Evolutionary conservation across 345 rosid species (phyloP).

Genomic region (Citropsis articulata): DNA sequence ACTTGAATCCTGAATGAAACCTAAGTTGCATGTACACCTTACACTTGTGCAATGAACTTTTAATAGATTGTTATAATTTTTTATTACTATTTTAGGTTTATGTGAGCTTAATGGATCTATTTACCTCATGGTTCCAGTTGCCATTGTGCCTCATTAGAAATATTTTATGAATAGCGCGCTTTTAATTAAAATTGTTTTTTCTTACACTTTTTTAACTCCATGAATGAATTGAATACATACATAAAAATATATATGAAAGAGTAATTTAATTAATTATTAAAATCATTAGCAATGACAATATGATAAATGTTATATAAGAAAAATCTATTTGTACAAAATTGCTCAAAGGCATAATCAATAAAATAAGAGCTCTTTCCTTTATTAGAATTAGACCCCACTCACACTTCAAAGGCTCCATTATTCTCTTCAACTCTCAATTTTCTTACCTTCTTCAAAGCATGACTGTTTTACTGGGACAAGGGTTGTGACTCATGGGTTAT

Average conservation of each 20-base stretch:
- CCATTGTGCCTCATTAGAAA: not conserved
- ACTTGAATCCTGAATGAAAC: too few species aligned
- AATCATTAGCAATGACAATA: too few species aligned
- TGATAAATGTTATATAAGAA: too few species aligned
- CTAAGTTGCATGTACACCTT: too few species aligned
- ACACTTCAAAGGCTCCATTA: not conserved
- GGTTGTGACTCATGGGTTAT: not conserved
- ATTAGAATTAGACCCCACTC: not conserved
- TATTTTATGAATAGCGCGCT: not conserved
- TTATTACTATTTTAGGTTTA: too few species aligned
- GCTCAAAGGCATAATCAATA: not conserved
- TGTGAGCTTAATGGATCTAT: not conserved
- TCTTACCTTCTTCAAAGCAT: not conserved
- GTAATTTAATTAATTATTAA: too few species aligned
- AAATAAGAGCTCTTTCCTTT: not conserved
- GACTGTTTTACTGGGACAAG: conserved; percentile 10
- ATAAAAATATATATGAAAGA: too few species aligned
- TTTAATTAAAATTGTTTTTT: not conserved
- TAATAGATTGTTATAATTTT: too few species aligned
- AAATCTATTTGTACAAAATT: too few species aligned
- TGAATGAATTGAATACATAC: too few species aligned
- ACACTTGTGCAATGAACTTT: fast-evolving
- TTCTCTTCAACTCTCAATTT: not conserved
- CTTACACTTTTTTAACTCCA: not conserved
- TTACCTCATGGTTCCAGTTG: not conserved